Conservation (phyloP, 2,329 filamentous ascomycete species). For the Pseudogymnoascus sp. region DNA sequence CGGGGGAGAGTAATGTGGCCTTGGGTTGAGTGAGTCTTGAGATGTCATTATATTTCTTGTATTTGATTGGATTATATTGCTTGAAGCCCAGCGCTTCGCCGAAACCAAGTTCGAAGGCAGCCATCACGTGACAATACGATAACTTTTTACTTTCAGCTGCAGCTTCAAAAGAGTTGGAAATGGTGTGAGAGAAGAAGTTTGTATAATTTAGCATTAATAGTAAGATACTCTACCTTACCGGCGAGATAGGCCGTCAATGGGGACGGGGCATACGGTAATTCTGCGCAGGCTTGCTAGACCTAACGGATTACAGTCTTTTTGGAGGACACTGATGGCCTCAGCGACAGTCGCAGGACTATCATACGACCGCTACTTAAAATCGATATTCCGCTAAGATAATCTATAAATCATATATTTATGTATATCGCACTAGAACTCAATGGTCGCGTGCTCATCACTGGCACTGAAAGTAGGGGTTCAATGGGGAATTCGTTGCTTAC, state of each 20-base stretch:
- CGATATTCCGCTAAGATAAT: too few species aligned
- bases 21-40: slow-evolving; percentile 32
- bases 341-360: too few species aligned
- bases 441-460: background rate
- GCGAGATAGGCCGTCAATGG: too few species aligned
- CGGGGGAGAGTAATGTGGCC: slow-evolving; percentile 79
- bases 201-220: background rate
- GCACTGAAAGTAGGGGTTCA: background rate
- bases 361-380: too few species aligned
- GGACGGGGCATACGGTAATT: too few species aligned
- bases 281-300: too few species aligned
- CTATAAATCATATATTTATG: background rate
- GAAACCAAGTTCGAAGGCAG: background rate
- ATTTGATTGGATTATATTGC: slow-evolving; percentile 4
- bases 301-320: too few species aligned
- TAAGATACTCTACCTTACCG: background rate
- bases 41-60: background rate
- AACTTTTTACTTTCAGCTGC: background rate
- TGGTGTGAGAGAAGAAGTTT: background rate
- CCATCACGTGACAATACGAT: background rate
- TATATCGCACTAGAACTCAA: background rate
- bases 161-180: background rate
- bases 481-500: background rate
- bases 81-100: background rate
- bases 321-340: too few species aligned